Evolutionary conservation across 768 basidiomycete species (phyloP), one percentile per base, ranked within the genome.

Genomic region (Hypholoma fasciculare): DNA sequence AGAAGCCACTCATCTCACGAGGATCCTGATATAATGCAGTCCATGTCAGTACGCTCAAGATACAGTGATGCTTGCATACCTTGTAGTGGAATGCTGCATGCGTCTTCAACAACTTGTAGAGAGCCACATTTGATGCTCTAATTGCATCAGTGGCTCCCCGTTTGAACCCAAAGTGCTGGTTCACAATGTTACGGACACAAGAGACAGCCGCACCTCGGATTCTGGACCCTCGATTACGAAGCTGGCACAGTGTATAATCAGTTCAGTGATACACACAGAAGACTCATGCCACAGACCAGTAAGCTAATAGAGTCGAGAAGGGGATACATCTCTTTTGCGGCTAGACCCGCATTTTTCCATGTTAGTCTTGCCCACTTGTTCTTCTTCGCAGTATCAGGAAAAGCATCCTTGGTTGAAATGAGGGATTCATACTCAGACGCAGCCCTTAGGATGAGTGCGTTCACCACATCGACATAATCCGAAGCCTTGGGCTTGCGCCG

Each of bases 381-480:
- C 9, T 60, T 54, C 14, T 20, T n/a, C 1, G 46, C 49, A 6
- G 56, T 56, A 11, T 46, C 38, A 1, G 64, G 64, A 27, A 65
- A 61, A 0, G 61, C 56, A 50, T 63, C 42, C 13, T 26, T n/a
- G 17, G 64, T 61, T 7, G 39, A 44, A 2, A 61, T n/a, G 26
- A 56, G n/a, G 16, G 23, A 39, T 37, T 65, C 64, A n/a, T 61
- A 65, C 42, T 63, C 61, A 14, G 19, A 48, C 14, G 46, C 38
- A 5, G 59, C 61, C 8, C 54, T 27, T 6, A 60, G 27, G 39
- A 65, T 62, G 9, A 65, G 30, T 0, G 61, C 59, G 6, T 60
- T 43, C 3, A 51, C 61, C 7, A 60, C 40, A 30, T 58, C 61
- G 36, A 58, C 50, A 26, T 46, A 65, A 44, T 65, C 63, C 1